Evolutionary conservation across 257 asterid species (phyloP), one percentile per base, ranked within the genome.

Genomic region (Solanum infundibuliforme): DNA sequence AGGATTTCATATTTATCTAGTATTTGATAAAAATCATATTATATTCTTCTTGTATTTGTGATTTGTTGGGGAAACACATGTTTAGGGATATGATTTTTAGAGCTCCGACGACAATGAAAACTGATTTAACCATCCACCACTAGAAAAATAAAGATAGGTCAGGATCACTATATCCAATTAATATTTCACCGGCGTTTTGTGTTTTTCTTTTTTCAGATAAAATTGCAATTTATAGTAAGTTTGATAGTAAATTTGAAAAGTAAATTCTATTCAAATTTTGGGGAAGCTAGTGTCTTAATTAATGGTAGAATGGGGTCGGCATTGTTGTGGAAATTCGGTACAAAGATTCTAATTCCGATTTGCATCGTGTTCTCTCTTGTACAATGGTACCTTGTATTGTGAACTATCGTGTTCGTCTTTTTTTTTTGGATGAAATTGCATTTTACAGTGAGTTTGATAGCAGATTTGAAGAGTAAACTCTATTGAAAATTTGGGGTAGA

Each of bases 101-200:
- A n/a, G 89, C 85, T 84, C 90, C 89, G 88, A 90, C 91, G 89
- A 84, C 71, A 72, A 90, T 87, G 88, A 97, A 95, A 87, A 91
- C 81, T 29, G 94, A 93, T 87, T 94, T 96, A 86, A 95, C 98
- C 98, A 94, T 95, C 86, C 82, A 87, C 89, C 87, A 91, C 90
- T 86, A 87, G 21, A 36, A 87, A 27, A 41, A 71, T 13, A 12
- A 85, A 41, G 66, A 20, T 12, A 68, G 7, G 36, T 0, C 13
- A 62, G 23, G 34, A 11, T 10, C 6, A 7, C 16, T 12, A 9
- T 32, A 32, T 65, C 3, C 21, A 31, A 32, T 41, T n/a, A 43
- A 46, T 38, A 34, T 69, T 62, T 11, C 32, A 25, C 48, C 3
- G 12, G 9, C 16, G 6, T 23, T 39, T 55, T 66, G 87, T 84